A percentile compares a stretch with the other conserved stretches of the same genome.
Conservation (phyloP, 176 grass and related monocot genomes). For the Zea mays region DNA sequence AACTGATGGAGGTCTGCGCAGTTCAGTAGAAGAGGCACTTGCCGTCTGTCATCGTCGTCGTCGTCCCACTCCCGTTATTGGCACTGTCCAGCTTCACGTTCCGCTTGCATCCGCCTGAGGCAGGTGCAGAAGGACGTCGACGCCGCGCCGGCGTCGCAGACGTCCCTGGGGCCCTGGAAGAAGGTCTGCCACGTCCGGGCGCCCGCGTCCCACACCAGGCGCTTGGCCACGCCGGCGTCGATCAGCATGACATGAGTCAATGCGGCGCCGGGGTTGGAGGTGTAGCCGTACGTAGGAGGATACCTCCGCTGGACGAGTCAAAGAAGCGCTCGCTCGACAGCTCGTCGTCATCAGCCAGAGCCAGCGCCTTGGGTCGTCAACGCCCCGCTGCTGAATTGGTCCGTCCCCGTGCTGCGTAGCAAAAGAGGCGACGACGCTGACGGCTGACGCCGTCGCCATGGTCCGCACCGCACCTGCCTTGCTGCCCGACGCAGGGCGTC, state of each 20-base stretch:
- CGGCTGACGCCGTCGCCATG: too few species aligned
- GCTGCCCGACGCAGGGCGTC: not conserved
- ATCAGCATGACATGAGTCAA: conserved; percentile 34
- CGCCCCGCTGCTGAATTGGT: too few species aligned
- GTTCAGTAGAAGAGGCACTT: not conserved
- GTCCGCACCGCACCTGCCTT: not conserved
- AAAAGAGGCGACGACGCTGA: too few species aligned
- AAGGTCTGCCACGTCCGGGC: not conserved
- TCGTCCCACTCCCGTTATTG: not conserved
- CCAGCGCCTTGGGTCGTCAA: too few species aligned
- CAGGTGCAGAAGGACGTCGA: conserved; percentile 39
- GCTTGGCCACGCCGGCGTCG: conserved; percentile 14
- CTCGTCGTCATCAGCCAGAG: too few species aligned
- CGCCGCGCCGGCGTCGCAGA: conserved; percentile 42
- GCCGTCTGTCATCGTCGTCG: conserved; percentile 18
- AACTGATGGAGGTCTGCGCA: too few species aligned
- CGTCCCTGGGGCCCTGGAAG: conserved; percentile 8
- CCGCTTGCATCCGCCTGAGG: conserved; percentile 44
- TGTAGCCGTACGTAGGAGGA: conserved; percentile 25
- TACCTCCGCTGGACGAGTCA: not conserved
- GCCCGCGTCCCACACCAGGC: conserved; percentile 33
- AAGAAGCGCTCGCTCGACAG: too few species aligned
- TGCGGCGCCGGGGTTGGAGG: not conserved
- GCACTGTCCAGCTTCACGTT: conserved; percentile 22
- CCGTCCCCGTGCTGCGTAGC: too few species aligned